Conservation (phyloP, 192 early-diverging fungal genomes). For the Rhizophlyctis rosea region DNA sequence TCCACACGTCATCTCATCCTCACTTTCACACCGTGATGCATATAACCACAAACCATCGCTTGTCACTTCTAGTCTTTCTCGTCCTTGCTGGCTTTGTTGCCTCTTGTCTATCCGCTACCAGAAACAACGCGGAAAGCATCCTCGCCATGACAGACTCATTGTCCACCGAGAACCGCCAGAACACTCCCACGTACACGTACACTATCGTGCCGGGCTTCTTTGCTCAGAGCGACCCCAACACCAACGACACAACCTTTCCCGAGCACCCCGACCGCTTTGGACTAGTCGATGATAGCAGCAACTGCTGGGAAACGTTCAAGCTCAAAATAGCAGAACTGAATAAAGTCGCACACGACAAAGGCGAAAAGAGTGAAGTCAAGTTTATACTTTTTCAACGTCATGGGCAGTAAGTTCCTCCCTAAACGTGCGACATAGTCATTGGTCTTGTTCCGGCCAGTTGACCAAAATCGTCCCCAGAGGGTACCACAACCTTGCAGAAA, state of each 20-base stretch:
- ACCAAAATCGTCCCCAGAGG: constrained; percentile 8
- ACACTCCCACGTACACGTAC: too few species aligned
- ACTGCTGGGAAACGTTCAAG: not conserved
- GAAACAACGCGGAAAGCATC: too few species aligned
- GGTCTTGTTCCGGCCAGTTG: not conserved
- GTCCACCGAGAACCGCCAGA: too few species aligned
- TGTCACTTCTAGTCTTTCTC: too few species aligned
- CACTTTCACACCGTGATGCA: too few species aligned
- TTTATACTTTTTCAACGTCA: constrained; percentile 21
- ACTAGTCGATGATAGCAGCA: constrained; percentile 5
- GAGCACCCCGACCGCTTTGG: constrained; percentile 8
- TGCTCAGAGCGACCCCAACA: not conserved
- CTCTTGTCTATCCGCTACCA: too few species aligned
- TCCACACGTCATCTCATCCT: too few species aligned
- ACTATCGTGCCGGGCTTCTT: constrained; percentile 6
- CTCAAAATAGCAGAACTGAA: not conserved
- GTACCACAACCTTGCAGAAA: constrained; percentile 24
- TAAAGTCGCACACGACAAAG: not conserved
- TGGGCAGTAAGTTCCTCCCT: constrained; percentile 16
- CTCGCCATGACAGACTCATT: too few species aligned
- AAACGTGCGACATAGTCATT: not conserved
- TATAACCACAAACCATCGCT: too few species aligned
- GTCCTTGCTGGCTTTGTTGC: too few species aligned
- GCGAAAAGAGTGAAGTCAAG: constrained; percentile 8
- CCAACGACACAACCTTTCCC: constrained; percentile 7